Conservation (phyloP, 306 rosid genomes). For the Dicorynia guianensis region DNA sequence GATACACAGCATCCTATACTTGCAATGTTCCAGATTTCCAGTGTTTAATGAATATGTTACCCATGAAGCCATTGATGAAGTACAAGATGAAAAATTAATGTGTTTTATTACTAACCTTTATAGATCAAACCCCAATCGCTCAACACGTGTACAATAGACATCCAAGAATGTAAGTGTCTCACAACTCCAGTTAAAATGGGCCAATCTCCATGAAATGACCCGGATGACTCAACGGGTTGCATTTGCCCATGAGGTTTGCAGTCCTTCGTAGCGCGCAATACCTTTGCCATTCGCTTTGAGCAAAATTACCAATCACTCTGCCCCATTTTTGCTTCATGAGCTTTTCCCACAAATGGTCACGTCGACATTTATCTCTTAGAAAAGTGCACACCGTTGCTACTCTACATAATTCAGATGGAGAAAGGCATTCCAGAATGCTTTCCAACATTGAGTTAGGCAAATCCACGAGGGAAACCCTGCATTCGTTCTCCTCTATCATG, state of each 20-base stretch:
- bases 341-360: constrained; percentile 39
- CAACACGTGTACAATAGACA: no score
- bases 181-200: no score
- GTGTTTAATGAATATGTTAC: no score
- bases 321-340: constrained; percentile 33
- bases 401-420: constrained; percentile 35
- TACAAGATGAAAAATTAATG: no score
- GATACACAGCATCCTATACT: no score
- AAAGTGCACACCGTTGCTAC: constrained; percentile 33
- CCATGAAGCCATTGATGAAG: no score
- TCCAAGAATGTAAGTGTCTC: no score
- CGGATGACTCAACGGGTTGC: constrained; percentile 34
- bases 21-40: no score
- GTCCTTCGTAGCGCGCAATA: constrained; percentile 16
- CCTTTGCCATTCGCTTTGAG: constrained; percentile 45
- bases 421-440: constrained; percentile 41
- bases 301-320: constrained; percentile 44
- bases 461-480: constrained; percentile 35
- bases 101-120: no score
- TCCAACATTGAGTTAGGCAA: constrained; percentile 27
- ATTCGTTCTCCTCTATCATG: constrained; percentile 21
- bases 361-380: constrained; percentile 19
- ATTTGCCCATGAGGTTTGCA: neutral
- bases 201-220: constrained; percentile 33
- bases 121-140: no score